Evolutionary conservation across 768 basidiomycete species (phyloP), one percentile per base, ranked within the genome.

Genomic region (Fomitopsis serialis): DNA sequence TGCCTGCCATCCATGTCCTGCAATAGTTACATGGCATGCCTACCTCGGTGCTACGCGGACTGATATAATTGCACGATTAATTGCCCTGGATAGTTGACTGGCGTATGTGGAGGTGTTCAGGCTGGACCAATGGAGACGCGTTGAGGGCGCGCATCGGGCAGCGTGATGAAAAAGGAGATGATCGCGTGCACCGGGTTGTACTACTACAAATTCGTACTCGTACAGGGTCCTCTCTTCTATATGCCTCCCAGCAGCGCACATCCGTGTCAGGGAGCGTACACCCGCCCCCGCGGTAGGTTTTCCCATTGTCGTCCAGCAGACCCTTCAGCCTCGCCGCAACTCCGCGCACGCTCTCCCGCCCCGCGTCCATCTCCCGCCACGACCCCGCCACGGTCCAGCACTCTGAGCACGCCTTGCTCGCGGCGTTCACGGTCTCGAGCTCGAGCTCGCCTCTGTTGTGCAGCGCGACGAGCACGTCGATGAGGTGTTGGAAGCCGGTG

Each of bases 321-420:
- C 61, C 70, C 58, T 83, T 83, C 60, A 92, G 72, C 61, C 80
- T 84, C 27, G 69, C 69, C 10, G 84, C 89, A 27, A 82, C 77
- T 34, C 73, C 77, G 36, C 78, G 75, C 21, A 92, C 81, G 3
- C 76, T 74, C n/a, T 80, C 79, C 52, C 81, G 74, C 61, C 80
- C 81, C 21, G 82, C 80, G 42, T 81, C 80, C 56, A 91, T 68
- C 15, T 81, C 85, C 27, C 78, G 72, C 85, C 87, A 91, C 19
- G 80, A 78, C 0, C 79, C 81, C 0, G 83, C 80, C 2, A 82
- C 79, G 15, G 75, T 81, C 89, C 89, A 92, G 65, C 89, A 89
- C 64, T 92, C 90, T 17, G 85, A 87, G 61, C 88, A 89, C 13
- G 79, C 74, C 61, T 76, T 79, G 46, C 82, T 83, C 7, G 87